Evolutionary conservation across 768 basidiomycete genomes (phyloP), one percentile per base, ranked within the genome.

Genomic region (Sutorius australiensis): DNA sequence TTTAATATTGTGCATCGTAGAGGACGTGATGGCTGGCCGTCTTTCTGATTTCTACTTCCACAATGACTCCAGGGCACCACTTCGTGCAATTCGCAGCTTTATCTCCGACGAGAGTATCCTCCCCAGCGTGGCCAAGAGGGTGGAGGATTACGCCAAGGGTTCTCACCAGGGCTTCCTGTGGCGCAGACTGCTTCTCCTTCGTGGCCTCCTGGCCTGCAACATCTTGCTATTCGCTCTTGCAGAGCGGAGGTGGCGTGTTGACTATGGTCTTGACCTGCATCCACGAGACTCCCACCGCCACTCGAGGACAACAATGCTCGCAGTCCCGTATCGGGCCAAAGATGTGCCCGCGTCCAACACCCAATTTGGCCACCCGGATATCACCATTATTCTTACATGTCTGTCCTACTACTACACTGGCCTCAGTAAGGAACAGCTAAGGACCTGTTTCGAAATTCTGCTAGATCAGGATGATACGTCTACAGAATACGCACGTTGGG

Each of bases 341-440:
- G 73, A 74, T n/a, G 41, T 61, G 2, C 71, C 71, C 0, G 56
- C 69, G 14, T 28, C 54, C 6, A 54, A 61, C 33, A 65, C 71
- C 1, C 66, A 73, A 28, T 74, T 73, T 16, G 66, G 66, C 13
- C 73, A 74, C 36, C 72, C 72, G 12, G 73, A 73, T 17, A 54
- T 73, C 16, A 56, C 59, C 13, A 60, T 72, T 44, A 34, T 56
- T 2, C 63, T 72, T 13, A 73, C 69, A 0, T 70, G 59, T 33
- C 53, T 72, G 9, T 61, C 61, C 5, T 73, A 73, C 42, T 72
- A 72, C 27, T 71, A 72, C 34, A 1, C 14, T 0, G 56, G 56
- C 1, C 56, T 57, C 10, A 48, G 1, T 7, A 1, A 37, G 31
- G 14, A 58, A 1, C 42, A 60, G 9, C 19, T 48, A 3, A 60